Percentiles rank a stretch among this genome's conserved stretches.
Evolutionary conservation across 768 basidiomycete species (phyloP).

Genomic region (Mycena filopes): DNA sequence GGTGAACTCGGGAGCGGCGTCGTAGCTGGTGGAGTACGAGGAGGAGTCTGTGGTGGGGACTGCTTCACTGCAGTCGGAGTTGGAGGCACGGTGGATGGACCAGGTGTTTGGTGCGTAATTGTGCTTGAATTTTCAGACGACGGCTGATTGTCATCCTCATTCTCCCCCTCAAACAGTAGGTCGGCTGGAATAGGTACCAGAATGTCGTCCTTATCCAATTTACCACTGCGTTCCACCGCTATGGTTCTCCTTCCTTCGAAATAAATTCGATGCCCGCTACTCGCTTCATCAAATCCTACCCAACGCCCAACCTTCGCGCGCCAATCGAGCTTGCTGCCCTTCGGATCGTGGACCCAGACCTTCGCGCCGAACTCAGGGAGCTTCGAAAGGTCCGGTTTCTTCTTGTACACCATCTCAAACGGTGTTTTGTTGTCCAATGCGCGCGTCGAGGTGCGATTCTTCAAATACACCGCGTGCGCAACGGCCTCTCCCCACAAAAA

Average conservation of each 20-base stretch:
- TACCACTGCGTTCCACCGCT: conserved; percentile 44
- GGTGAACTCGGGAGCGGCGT: neutral
- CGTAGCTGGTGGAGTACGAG: conserved; percentile 6
- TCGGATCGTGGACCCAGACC: conserved; percentile 37
- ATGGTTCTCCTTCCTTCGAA: conserved; percentile 38
- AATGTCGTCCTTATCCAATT: conserved; percentile 31
- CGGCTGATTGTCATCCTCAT: conserved; percentile 17
- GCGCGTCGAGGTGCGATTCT: conserved; percentile 40
- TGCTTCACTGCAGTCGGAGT: neutral
- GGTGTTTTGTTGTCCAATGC: conserved; percentile 37
- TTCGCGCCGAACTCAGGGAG: conserved; percentile 37
- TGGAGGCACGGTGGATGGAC: neutral
- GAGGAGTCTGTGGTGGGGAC: neutral
- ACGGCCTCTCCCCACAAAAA: conserved; percentile 49
- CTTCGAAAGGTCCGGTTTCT: conserved; percentile 36
- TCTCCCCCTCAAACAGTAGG: conserved; percentile 37
- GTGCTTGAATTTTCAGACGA: conserved; percentile 23
- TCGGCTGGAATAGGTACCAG: conserved; percentile 25
- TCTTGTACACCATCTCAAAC: conserved; percentile 33
- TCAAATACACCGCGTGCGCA: conserved; percentile 38
- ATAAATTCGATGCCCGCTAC: conserved; percentile 46
- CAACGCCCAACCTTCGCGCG: conserved; percentile 41
- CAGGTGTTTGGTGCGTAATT: neutral
- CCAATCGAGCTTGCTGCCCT: conserved; percentile 40
- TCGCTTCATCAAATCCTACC: conserved; percentile 48